Conservation (phyloP, 345 rosid genomes). For the Linum trigynum region DNA sequence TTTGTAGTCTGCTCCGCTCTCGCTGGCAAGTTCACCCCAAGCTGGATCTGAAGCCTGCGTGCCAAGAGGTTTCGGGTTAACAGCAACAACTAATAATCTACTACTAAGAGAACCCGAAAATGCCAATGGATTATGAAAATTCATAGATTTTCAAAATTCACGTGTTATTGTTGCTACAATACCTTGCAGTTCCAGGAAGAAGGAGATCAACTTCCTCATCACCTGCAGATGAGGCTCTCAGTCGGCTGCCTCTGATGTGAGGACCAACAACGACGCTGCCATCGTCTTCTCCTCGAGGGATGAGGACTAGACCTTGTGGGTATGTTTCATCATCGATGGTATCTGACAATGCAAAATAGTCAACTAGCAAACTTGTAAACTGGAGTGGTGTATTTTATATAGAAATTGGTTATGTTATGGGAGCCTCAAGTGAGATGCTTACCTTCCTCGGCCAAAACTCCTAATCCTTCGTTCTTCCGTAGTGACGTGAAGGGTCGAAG, state of each 20-base stretch:
- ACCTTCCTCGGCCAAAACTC: conserved; percentile 91
- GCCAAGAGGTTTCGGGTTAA: background rate
- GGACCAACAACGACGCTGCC: conserved; percentile 64
- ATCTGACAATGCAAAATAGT: conserved; percentile 31
- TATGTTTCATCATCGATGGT: conserved; percentile 70
- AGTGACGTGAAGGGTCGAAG: conserved; percentile 40
- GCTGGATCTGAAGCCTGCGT: conserved; percentile 81
- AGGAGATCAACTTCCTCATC: conserved; percentile 96
- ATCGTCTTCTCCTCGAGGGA: conserved; percentile 71
- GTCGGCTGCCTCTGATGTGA: conserved; percentile 83
- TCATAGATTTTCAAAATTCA: background rate
- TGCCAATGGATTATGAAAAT: background rate
- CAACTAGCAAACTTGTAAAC: background rate
- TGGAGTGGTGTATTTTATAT: background rate
- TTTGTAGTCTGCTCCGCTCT: conserved; percentile 82
- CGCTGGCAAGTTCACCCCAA: conserved; percentile 95
- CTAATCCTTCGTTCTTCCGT: conserved; percentile 55
- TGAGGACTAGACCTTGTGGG: conserved; percentile 88
- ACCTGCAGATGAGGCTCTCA: conserved; percentile 75
- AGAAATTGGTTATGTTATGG: background rate
- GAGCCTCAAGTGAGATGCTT: background rate
- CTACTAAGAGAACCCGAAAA: no score
- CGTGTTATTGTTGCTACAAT: conserved; percentile 11
- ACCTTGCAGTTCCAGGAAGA: conserved; percentile 98
- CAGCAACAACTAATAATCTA: background rate